A percentile compares a stretch with the other conserved stretches of the same genome.
Conservation (phyloP, 257 asterid species). For the Fraxinus pennsylvanica region DNA sequence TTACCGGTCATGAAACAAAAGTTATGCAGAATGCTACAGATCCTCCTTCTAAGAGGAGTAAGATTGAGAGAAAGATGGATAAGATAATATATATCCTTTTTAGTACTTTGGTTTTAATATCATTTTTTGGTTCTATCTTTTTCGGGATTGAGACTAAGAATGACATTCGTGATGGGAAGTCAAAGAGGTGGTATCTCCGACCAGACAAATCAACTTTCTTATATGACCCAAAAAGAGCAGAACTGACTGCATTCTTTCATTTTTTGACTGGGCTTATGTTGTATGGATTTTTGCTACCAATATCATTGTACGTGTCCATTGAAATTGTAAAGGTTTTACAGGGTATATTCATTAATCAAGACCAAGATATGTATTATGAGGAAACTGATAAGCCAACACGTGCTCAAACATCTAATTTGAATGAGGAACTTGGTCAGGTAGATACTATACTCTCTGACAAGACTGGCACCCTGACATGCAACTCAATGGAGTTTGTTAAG, state of each 20-base stretch:
- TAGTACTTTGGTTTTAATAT: slow-evolving; percentile 61
- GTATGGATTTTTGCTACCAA: slow-evolving; percentile 87
- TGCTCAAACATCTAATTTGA: slow-evolving; percentile 92
- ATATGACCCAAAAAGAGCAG: slow-evolving; percentile 59
- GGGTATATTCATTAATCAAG: slow-evolving; percentile 79
- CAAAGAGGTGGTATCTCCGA: slow-evolving; percentile 86
- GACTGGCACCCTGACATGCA: slow-evolving; percentile 95
- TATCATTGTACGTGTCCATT: slow-evolving; percentile 84
- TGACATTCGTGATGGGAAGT: slow-evolving; percentile 49
- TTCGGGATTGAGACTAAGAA: slow-evolving; percentile 66
- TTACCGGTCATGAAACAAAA: slow-evolving; percentile 95
- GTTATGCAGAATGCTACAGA: slow-evolving; percentile 90
- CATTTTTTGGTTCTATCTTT: slow-evolving; percentile 76
- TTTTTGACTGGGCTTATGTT: slow-evolving; percentile 89
- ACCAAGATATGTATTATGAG: slow-evolving; percentile 74
- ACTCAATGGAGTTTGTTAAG: slow-evolving; percentile 94
- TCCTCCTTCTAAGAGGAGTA: slow-evolving; percentile 98
- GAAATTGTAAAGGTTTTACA: slow-evolving; percentile 91
- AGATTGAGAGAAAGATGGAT: slow-evolving; percentile 85
- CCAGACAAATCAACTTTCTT: slow-evolving; percentile 60
- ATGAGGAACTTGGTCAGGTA: slow-evolving; percentile 97
- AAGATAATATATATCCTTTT: slow-evolving; percentile 76
- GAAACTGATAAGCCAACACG: slow-evolving; percentile 81
- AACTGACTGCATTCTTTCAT: slow-evolving; percentile 72
- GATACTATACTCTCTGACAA: slow-evolving; percentile 89